Conservation (phyloP, 768 basidiomycete genomes). For the Dioszegia crocea region DNA sequence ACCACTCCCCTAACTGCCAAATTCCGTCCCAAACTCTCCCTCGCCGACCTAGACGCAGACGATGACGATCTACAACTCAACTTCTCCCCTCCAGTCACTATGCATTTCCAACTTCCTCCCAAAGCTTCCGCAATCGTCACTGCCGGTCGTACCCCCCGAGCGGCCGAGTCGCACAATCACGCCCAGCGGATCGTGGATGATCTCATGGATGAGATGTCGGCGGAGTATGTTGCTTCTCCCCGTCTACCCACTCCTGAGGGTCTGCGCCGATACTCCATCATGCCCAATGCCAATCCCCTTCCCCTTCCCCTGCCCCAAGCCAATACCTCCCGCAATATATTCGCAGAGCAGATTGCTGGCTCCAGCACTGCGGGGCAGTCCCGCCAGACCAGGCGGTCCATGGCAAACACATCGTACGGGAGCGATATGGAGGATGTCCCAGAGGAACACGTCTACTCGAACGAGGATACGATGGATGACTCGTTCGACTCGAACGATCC, state of each 20-base stretch:
- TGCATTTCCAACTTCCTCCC: slow-evolving; percentile 55
- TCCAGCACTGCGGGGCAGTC: not conserved
- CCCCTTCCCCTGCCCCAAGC: no score
- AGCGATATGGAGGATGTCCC: slow-evolving; percentile 30
- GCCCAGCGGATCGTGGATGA: slow-evolving; percentile 63
- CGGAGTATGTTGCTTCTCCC: slow-evolving; percentile 21
- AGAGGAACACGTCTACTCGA: slow-evolving; percentile 10
- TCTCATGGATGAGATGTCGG: slow-evolving; percentile 50
- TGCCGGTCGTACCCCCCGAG: slow-evolving; percentile 20
- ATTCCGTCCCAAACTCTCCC: slow-evolving; percentile 41
- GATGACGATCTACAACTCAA: slow-evolving; percentile 41
- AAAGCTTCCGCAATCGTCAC: slow-evolving; percentile 28
- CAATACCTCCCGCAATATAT: slow-evolving; percentile 5
- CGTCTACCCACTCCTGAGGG: slow-evolving; percentile 40
- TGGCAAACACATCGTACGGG: slow-evolving; percentile 37
- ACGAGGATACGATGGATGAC: slow-evolving; percentile 11
- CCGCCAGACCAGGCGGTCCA: slow-evolving; percentile 16
- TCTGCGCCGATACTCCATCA: slow-evolving; percentile 33
- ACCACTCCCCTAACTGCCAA: slow-evolving; percentile 51
- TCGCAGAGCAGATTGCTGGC: slow-evolving; percentile 4
- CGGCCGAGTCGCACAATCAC: not conserved
- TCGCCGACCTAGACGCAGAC: slow-evolving; percentile 23
- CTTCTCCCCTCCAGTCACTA: slow-evolving; percentile 59
- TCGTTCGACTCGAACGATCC: slow-evolving; percentile 10
- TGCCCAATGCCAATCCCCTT: slow-evolving; percentile 28